Evolutionary conservation across 371 early-diverging fungal species (phyloP), one percentile per base, ranked within the genome.

Genomic region (Mucor piriformis): DNA sequence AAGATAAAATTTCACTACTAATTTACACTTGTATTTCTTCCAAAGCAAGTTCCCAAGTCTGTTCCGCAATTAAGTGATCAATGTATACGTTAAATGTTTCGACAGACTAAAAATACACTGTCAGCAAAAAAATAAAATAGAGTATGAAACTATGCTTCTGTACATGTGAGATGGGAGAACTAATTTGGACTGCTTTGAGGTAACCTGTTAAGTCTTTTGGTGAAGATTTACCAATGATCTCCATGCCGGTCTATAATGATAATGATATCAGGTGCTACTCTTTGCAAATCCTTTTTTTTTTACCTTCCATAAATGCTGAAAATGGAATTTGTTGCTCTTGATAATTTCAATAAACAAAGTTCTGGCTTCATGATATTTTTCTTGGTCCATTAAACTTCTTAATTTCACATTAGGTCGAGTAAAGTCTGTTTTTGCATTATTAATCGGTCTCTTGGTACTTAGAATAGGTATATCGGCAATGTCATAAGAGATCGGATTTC

Each of bases 11-110:
- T 18, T 10, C 15, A n/a, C n/a, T n/a, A n/a, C n/a, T 3, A 18
- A 38, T 47, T 40, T 49, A 61, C 62, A 50, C 25, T 42, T 61
- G 43, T 13, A 61, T 50, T 16, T 61, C 62, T 2, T 49, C 50
- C 34, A 50, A 18, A 21, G 62, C 62, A 33, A 37, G 6, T 32
- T 23, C n/a, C 34, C 50, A 61, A 5, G 42, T 35, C 20, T 42
- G 15, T 33, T 15, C 20, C 3, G 42, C n/a, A 15, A 61, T 34
- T 3, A 61, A 20, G 18, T 55, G 27, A 43, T 61, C 62, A 1
- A 61, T 35, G 42, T 55, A 61, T 6, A 50, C 56, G 27, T 55
- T 55, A 6, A 61, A 61, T 4, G 56, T 61, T 18, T 40, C 35
- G 32, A 40, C 42, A 34, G 62, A 49, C 62, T 61, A 34, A 12